Conservation (phyloP, 148 eudicot species). For the Vaccinium darrowii region DNA sequence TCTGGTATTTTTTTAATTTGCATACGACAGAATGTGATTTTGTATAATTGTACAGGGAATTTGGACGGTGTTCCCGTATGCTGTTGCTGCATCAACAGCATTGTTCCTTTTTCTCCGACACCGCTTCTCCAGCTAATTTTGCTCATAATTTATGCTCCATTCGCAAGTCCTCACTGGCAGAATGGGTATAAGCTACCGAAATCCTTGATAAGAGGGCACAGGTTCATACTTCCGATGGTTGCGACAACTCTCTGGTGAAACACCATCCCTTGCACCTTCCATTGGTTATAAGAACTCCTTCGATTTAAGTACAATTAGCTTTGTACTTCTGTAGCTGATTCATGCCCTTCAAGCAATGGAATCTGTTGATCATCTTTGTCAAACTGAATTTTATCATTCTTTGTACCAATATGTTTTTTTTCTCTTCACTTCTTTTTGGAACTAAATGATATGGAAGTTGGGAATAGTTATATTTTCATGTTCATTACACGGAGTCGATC, state of each 20-base stretch:
- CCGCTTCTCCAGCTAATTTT: slow-evolving; percentile 41
- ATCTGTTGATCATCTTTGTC: background rate
- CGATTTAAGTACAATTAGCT: background rate
- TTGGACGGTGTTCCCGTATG: slow-evolving; percentile 76
- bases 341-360: background rate
- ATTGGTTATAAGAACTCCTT: background rate
- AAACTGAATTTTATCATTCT: background rate
- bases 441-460: background rate
- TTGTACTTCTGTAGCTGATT: background rate
- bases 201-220: background rate
- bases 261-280: background rate
- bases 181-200: background rate
- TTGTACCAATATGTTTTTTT: background rate
- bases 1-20: background rate
- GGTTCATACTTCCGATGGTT: background rate
- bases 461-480: background rate
- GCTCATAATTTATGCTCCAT: background rate
- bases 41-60: slow-evolving; percentile 51
- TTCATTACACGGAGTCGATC: background rate
- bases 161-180: background rate
- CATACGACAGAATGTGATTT: background rate
- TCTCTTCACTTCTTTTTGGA: background rate
- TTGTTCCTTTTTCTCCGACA: slow-evolving; percentile 54
- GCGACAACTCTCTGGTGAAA: background rate
- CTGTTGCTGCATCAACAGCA: slow-evolving; percentile 67